A percentile compares a stretch with the other conserved stretches of the same genome.
Evolutionary conservation across 139 green algal genomes (phyloP).

Genomic region (Chlamydomonas eustigma): DNA sequence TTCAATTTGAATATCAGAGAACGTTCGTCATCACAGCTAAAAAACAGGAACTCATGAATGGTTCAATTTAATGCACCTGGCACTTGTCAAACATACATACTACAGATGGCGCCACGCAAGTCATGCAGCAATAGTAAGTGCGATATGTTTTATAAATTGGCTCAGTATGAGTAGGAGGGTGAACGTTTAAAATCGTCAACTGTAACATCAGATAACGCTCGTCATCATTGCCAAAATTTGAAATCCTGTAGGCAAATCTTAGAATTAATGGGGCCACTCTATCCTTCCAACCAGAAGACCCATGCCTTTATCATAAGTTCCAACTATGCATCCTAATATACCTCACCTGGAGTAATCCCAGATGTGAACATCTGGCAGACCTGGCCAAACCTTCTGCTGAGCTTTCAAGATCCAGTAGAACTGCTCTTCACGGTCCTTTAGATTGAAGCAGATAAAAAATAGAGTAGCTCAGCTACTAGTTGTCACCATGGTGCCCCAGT

Average conservation of each 20-base stretch:
- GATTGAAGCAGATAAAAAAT: too few species aligned
- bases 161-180: conserved; percentile 53
- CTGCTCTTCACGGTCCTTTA: conserved; percentile 70
- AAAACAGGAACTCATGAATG: too few species aligned
- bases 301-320: too few species aligned
- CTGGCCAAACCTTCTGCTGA: conserved; percentile 68
- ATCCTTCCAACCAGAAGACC: too few species aligned
- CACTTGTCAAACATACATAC: background rate
- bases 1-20: conserved; percentile 6
- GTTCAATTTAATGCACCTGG: background rate
- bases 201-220: conserved; percentile 8
- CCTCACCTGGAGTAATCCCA: conserved; percentile 95
- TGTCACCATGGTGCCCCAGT: too few species aligned
- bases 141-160: too few species aligned
- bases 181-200: conserved; percentile 14
- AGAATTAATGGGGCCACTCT: background rate
- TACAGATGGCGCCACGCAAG: too few species aligned
- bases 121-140: too few species aligned
- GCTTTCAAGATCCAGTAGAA: conserved; percentile 82
- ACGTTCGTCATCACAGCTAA: conserved; percentile 8
- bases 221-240: conserved; percentile 4
- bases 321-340: too few species aligned
- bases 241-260: background rate
- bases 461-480: too few species aligned
- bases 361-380: conserved; percentile 83